Evolutionary conservation across 352 stramenopile genomes (phyloP).

Genomic region (Globisporangium recalcitrans): DNA sequence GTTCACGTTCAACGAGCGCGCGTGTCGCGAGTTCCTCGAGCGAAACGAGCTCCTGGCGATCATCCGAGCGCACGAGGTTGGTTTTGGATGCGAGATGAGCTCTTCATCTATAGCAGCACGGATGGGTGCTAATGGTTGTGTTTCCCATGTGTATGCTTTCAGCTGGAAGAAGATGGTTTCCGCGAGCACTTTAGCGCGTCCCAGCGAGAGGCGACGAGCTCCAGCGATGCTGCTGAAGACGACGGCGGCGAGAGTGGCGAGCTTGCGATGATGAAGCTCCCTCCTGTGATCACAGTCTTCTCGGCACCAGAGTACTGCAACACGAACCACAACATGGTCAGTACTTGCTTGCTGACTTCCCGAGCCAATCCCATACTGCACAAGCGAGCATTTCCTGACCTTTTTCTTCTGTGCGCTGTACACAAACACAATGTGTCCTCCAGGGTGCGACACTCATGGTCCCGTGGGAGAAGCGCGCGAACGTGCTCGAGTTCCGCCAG

Average conservation of each 20-base stretch:
- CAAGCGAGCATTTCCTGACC: too few relatives aligned
- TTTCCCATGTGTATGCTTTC: background rate
- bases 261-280: constrained; percentile 23
- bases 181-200: constrained; percentile 56
- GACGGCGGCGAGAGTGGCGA: background rate
- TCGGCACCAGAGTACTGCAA: constrained; percentile 84
- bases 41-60: constrained; percentile 65
- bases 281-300: constrained; percentile 75
- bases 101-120: background rate
- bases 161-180: constrained; percentile 70
- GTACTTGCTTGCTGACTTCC: background rate
- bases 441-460: constrained; percentile 66
- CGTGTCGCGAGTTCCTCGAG: constrained; percentile 58
- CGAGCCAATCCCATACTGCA: background rate
- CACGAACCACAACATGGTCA: constrained; percentile 68
- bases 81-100: background rate
- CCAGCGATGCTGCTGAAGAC: constrained; percentile 4
- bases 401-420: too few relatives aligned
- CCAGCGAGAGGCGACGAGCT: background rate
- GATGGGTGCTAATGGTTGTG: background rate
- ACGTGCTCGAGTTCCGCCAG: constrained; percentile 55
- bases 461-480: constrained; percentile 32
- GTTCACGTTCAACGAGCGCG: constrained; percentile 73
- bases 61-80: constrained; percentile 71
- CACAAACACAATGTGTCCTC: background rate